Percentiles rank a stretch among this genome's conserved stretches.
phyloP scores from a whole-genome alignment of 2,329 filamentous ascomycete genomes.

The Phoma herbarum region DNA sequence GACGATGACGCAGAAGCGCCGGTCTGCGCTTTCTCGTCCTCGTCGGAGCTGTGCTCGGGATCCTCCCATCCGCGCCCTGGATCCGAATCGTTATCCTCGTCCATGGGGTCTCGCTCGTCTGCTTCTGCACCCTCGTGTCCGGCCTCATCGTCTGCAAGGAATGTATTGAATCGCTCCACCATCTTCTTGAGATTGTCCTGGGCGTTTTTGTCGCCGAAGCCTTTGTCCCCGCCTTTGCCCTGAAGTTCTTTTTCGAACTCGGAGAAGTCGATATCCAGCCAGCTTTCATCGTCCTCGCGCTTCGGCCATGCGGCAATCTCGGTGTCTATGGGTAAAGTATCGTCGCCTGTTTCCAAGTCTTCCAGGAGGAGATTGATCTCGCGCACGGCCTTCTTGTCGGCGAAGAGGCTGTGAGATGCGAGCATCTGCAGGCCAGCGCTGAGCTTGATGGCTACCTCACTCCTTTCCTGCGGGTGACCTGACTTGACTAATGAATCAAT shows the following conservation, averaged over 20 bases:
- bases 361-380: conserved; percentile 80
- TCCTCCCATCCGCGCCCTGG: conserved; percentile 55
- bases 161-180: conserved; percentile 91
- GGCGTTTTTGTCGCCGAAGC: conserved; percentile 70
- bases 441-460: conserved; percentile 86
- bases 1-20: not conserved
- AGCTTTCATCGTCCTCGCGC: conserved; percentile 83
- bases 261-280: conserved; percentile 90
- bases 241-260: conserved; percentile 86
- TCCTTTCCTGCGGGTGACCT: conserved; percentile 50
- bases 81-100: conserved; percentile 67
- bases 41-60: conserved; percentile 54
- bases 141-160: conserved; percentile 85
- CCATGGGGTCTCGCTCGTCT: conserved; percentile 67
- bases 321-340: conserved; percentile 72
- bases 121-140: conserved; percentile 80
- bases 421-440: conserved; percentile 92
- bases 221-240: conserved; percentile 52
- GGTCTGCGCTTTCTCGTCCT: conserved; percentile 41
- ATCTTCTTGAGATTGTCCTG: conserved; percentile 87
- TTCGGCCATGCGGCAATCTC: conserved; percentile 77
- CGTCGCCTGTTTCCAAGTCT: conserved; percentile 77
- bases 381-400: conserved; percentile 72
- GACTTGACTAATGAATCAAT: conserved; percentile 45
- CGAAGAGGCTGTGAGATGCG: conserved; percentile 70